Evolutionary conservation across 2,329 filamentous ascomycete genomes (phyloP), one percentile per base, ranked within the genome.

Genomic region (Phaeophleospora eucalypticola): DNA sequence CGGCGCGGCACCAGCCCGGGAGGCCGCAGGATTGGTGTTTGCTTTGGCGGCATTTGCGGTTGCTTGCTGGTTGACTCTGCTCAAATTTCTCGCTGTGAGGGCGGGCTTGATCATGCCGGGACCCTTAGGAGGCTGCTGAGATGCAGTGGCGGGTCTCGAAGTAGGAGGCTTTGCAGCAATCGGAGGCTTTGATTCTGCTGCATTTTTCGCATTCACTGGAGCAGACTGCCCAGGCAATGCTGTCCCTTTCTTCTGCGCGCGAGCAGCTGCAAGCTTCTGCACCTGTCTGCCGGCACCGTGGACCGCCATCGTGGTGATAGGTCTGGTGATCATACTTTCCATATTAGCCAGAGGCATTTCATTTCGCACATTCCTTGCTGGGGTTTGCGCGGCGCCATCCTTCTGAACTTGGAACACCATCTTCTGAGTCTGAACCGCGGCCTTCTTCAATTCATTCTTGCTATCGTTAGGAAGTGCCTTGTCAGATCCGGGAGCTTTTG

Each of bases 271-370:
- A 6, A 59, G 56, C 19, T 61, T 58, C 27, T 58, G 53, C 10
- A 63, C 50, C 17, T 52, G 45, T 14, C 48, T 45, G 6, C 56
- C 58, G 15, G 60, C 62, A 32, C 49, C 58, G n/a, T 67, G 63
- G 24, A 67, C 49, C 1, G 64, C 64, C 24, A 65, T 43, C 1
- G 64, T 67, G 18, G 56, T 64, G 7, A 68, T 40, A 8, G 65
- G 65, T 27, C 64, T 46, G 2, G 65, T 68, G 37, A 68, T 58
- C 33, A 62, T 59, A 19, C 62, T 57, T 35, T 66, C 59, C 41
- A 59, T 57, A 19, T 65, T 66, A 10, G 60, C 64, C 45, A 66
- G 49, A 3, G 63, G 62, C 36, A 64, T 48, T 2, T 60, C 52
- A 16, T 59, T 57, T 32, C 54, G 55, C 27, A 65, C 49, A 12